Evolutionary conservation across 352 stramenopile species (phyloP).

Genomic region (Globisporangium okanoganense): DNA sequence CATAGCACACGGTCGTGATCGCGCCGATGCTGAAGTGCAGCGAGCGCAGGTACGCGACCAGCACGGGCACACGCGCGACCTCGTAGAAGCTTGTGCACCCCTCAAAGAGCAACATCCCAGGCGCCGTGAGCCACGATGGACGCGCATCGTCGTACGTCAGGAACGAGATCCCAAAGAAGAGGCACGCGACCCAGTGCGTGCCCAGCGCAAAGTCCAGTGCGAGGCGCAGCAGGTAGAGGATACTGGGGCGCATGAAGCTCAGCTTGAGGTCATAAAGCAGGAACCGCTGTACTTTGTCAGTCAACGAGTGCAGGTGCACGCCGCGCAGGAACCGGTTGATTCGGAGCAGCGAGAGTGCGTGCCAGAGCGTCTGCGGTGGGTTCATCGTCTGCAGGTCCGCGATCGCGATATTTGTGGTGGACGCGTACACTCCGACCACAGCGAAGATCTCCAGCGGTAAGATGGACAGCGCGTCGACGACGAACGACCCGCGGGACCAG

Average conservation of each 20-base stretch:
- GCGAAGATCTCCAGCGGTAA: constrained; percentile 46
- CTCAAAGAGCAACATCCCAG: constrained; percentile 53
- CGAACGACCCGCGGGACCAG: constrained; percentile 37
- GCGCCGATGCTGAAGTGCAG: constrained; percentile 71
- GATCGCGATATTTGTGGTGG: constrained; percentile 19
- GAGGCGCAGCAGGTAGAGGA: constrained; percentile 40
- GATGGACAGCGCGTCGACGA: constrained; percentile 47
- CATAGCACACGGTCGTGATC: constrained; percentile 75
- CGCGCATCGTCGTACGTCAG: constrained; percentile 25
- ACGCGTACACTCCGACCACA: constrained; percentile 13
- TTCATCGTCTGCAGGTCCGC: constrained; percentile 17
- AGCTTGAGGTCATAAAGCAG: constrained; percentile 55
- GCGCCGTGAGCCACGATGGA: constrained; percentile 52
- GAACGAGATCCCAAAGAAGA: constrained; percentile 57
- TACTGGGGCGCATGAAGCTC: constrained; percentile 13
- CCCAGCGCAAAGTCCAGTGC: constrained; percentile 45
- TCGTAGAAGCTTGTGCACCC: constrained; percentile 22
- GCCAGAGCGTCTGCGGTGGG: constrained; percentile 31
- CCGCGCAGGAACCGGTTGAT: constrained; percentile 50
- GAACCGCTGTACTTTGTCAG: constrained; percentile 42
- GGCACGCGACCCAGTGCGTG: constrained; percentile 52
- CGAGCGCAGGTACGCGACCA: constrained; percentile 41
- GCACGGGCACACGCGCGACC: constrained; percentile 32
- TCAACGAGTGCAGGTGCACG: constrained; percentile 42
- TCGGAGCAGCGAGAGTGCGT: constrained; percentile 40